These are phyloP conservation scores for Cutaneotrichosporon spelunceum DNA, from an alignment of 1,284 basidiomycete species.

Conservation along the genomic window DNA sequence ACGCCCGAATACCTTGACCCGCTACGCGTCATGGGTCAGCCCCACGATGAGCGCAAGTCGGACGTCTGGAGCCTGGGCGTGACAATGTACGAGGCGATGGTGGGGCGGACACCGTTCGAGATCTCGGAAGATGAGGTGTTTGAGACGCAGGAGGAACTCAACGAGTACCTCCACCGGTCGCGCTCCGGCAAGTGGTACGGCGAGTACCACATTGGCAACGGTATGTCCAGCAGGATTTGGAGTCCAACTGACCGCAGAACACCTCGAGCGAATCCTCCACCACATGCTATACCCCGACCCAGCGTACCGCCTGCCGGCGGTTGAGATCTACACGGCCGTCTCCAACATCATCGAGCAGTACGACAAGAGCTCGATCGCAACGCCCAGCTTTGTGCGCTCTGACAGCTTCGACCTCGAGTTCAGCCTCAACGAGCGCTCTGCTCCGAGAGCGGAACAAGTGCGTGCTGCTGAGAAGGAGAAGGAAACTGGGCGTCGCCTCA, in stretches of 20 bases:
- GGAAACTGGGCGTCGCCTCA: constrained; percentile 13
- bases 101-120: constrained; percentile 89
- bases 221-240: constrained; percentile 30
- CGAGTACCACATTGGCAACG: constrained; percentile 65
- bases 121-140: constrained; percentile 73
- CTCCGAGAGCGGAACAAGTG: constrained; percentile 1
- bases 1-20: constrained; percentile 92
- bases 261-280: constrained; percentile 39
- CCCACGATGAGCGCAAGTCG: constrained; percentile 85
- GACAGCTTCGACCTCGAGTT: constrained; percentile 3
- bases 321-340: constrained; percentile 44
- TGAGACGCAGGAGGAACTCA: constrained; percentile 70
- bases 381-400: constrained; percentile 46
- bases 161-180: constrained; percentile 78
- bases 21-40: constrained; percentile 75
- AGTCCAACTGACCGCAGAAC: constrained; percentile 21
- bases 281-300: constrained; percentile 48
- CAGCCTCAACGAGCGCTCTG: constrained; percentile 6
- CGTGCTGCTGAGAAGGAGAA: constrained; percentile 6
- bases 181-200: constrained; percentile 78
- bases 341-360: neutral
- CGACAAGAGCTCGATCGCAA: constrained; percentile 18
- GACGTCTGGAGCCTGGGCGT: constrained; percentile 88
- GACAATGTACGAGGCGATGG: constrained; percentile 86
- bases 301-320: constrained; percentile 37